phyloP scores from a whole-genome alignment of 2,329 filamentous ascomycete genomes.

The Pseudogymnoascus sp. region DNA sequence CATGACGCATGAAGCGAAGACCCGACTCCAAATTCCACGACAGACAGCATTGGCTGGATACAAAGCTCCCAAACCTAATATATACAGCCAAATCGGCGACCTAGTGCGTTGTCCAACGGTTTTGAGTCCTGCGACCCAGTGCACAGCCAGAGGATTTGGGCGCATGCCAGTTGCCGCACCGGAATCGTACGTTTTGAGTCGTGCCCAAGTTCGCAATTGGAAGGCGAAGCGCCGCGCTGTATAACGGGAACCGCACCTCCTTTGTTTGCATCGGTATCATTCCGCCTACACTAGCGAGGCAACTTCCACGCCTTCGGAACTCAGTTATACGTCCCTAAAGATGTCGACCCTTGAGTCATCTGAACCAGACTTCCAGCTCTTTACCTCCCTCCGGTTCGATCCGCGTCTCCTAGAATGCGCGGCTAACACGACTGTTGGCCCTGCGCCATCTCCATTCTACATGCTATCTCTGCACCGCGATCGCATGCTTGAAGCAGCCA shows the following conservation, averaged over 20 bases:
- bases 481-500: slow-evolving; percentile 61
- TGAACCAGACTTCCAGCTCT: slow-evolving; percentile 47
- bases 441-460: slow-evolving; percentile 56
- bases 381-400: slow-evolving; percentile 69
- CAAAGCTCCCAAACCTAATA: neutral
- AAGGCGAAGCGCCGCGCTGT: neutral
- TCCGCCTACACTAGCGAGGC: neutral
- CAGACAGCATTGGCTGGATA: slow-evolving; percentile 1
- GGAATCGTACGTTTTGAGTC: neutral
- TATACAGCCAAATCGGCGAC: neutral
- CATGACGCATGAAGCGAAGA: slow-evolving; percentile 5
- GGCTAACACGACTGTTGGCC: slow-evolving; percentile 23
- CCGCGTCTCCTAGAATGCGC: slow-evolving; percentile 39
- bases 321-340: neutral
- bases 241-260: neutral
- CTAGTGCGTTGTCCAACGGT: neutral
- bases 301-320: neutral
- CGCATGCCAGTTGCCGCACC: neutral
- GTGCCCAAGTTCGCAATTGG: neutral
- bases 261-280: neutral
- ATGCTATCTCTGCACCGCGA: slow-evolving; percentile 74
- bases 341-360: neutral
- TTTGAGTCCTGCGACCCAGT: neutral
- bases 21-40: slow-evolving; percentile 1
- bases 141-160: neutral